Percentiles rank a stretch among this genome's conserved stretches.
These are phyloP conservation scores for Lindgomyces ingoldianus DNA, from an alignment of 495 filamentous ascomycete genomes.

Conservation along the genomic window DNA sequence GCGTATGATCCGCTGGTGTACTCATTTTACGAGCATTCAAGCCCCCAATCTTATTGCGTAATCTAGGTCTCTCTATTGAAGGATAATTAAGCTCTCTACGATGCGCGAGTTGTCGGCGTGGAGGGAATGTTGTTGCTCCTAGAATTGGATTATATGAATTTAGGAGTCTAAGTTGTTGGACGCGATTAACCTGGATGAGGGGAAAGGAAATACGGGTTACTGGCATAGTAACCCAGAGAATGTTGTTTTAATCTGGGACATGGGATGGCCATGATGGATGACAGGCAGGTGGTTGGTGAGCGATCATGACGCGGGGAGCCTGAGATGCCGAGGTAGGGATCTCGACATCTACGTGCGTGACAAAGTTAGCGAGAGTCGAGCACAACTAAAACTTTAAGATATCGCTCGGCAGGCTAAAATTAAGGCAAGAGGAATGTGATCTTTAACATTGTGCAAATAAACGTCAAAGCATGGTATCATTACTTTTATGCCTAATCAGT, in stretches of 20 bases:
- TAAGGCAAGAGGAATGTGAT: neutral
- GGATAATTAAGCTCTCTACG: neutral
- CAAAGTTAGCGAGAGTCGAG: conserved; percentile 18
- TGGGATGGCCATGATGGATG: conserved; percentile 20
- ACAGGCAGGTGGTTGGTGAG: neutral
- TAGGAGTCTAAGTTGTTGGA: too few species aligned
- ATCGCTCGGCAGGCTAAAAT: too few species aligned
- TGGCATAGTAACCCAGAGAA: conserved; percentile 24
- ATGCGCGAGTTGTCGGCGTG: too few species aligned
- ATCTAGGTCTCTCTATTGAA: neutral
- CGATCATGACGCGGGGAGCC: conserved; percentile 23
- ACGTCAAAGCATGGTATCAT: conserved; percentile 23
- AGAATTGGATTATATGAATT: too few species aligned
- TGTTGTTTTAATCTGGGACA: neutral
- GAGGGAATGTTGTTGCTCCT: too few species aligned
- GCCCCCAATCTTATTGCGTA: neutral
- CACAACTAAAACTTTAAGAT: neutral
- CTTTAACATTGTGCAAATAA: neutral
- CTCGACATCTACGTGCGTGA: conserved; percentile 2
- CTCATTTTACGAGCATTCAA: conserved; percentile 18
- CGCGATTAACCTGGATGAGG: too few species aligned
- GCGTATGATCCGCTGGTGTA: conserved; percentile 28
- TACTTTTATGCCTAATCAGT: conserved; percentile 19
- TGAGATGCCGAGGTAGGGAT: conserved; percentile 30
- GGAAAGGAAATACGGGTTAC: neutral